Evolutionary conservation across 805 yeast genomes (phyloP), one percentile per base, ranked within the genome.

Genomic region (Suhomyces canberraensis): DNA sequence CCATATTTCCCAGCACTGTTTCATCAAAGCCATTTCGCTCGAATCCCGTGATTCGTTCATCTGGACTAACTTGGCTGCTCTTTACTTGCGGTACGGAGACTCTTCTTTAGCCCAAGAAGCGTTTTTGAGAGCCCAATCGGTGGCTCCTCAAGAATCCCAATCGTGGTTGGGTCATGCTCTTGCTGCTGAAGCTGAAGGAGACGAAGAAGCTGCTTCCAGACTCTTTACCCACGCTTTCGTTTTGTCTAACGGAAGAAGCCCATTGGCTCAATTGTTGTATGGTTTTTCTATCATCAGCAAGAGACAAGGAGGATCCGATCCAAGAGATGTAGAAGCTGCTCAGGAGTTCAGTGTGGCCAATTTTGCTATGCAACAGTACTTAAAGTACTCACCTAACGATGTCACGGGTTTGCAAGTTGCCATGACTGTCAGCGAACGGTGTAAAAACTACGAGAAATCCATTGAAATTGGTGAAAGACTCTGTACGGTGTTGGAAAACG

Each of bases 151-250:
- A 36, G 73, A 71, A 35, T 69, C 85, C 0, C 68, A 67, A 4
- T 76, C 96, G 0, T 93, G 98, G 98, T 56, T 85, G 21, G 96
- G 96, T 1, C 79, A 81, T 50, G 97, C 96, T 0, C 53, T 91
- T 24, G 57, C 79, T 1, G 68, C 76, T 1, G 73, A 75, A 37
- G 75, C 69, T 0, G 47, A 53, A 9, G 86, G 84, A 2, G 72
- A 81, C 32, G 27, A 28, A 0, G 58, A 55, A 1, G 68, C 64
- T n/a, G 80, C 95, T 0, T 54, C 71, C 4, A 66, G 72, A 11
- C 56, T 85, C 33, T 81, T 81, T 50, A 81, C 85, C 1, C 97
- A 93, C 59, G 85, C 96, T 0, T 84, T 75, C 47, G 73, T 79
- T 9, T 62, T 91, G 33, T 79, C 96, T 1, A 81, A 81, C 51